Evolutionary conservation across 805 yeast species (phyloP).

Genomic region (Candida pseudoglaebosa): DNA sequence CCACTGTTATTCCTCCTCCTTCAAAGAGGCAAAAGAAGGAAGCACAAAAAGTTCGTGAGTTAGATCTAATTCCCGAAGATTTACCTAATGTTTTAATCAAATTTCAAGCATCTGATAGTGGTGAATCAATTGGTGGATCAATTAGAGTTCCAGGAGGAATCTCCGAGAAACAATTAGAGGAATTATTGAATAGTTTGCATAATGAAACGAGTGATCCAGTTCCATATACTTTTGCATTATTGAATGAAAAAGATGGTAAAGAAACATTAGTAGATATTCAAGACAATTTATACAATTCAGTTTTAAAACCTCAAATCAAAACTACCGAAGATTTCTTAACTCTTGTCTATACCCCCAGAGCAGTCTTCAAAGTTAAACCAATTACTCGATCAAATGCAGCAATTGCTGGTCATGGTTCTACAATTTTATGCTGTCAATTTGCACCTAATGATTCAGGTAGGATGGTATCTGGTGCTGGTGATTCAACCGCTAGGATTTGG

Average conservation of each 20-base stretch:
- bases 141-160: constrained; percentile 89
- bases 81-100: constrained; percentile 83
- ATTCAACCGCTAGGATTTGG: constrained; percentile 94
- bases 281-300: constrained; percentile 72
- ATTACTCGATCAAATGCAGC: constrained; percentile 90
- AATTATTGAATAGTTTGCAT: constrained; percentile 75
- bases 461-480: constrained; percentile 96
- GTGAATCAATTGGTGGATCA: constrained; percentile 78
- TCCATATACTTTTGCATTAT: constrained; percentile 81
- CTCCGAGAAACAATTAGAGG: constrained; percentile 81
- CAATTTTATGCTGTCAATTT: constrained; percentile 87
- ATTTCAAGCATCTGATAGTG: constrained; percentile 92
- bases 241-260: constrained; percentile 36
- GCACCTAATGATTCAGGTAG: constrained; percentile 84
- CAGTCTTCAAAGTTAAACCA: constrained; percentile 88
- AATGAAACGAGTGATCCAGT: constrained; percentile 75
- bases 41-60: constrained; percentile 78
- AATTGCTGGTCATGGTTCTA: constrained; percentile 92
- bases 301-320: constrained; percentile 80
- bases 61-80: constrained; percentile 68
- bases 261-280: constrained; percentile 62
- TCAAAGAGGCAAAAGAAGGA: constrained; percentile 81
- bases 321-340: constrained; percentile 93
- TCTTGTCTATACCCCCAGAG: constrained; percentile 88
- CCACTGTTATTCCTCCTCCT: constrained; percentile 90